Percentiles rank a stretch among this genome's conserved stretches.
phyloP scores from a whole-genome alignment of 1,284 basidiomycete genomes.

The Ustilago lituana region DNA sequence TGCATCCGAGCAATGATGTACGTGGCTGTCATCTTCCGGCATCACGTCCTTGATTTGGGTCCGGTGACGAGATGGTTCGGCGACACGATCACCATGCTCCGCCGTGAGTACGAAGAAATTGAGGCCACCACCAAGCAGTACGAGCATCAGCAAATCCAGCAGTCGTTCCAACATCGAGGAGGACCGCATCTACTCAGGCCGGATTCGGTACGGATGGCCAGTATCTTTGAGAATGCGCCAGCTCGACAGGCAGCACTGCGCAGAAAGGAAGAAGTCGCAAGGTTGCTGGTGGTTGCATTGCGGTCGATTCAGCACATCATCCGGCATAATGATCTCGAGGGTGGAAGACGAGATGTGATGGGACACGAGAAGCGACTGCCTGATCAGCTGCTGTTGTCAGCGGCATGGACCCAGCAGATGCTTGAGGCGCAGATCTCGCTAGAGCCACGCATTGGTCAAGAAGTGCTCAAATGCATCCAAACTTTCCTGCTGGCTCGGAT shows the following conservation, averaged over 20 bases:
- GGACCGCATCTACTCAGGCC: background rate
- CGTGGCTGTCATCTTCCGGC: constrained; percentile 76
- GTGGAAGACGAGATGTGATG: background rate
- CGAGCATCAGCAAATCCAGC: constrained; percentile 31
- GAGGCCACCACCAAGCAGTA: constrained; percentile 44
- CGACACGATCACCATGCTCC: constrained; percentile 74
- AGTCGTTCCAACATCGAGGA: constrained; percentile 10
- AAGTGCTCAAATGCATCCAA: constrained; percentile 74
- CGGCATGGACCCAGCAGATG: constrained; percentile 74
- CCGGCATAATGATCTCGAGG: constrained; percentile 71
- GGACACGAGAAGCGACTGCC: constrained; percentile 71
- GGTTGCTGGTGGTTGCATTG: constrained; percentile 66
- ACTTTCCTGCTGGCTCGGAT: constrained; percentile 76
- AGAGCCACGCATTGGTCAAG: constrained; percentile 72
- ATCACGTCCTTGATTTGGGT: constrained; percentile 73
- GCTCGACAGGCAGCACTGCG: constrained; percentile 31
- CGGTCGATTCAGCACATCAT: constrained; percentile 75
- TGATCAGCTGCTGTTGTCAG: constrained; percentile 74
- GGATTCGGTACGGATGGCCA: constrained; percentile 22
- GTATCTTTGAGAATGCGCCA: constrained; percentile 38
- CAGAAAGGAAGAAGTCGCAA: constrained; percentile 32
- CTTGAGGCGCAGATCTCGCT: constrained; percentile 72
- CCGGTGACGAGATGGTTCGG: constrained; percentile 76
- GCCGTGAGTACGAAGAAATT: constrained; percentile 72
- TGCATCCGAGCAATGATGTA: constrained; percentile 82